Evolutionary conservation across 2,329 filamentous ascomycete genomes (phyloP), one percentile per base, ranked within the genome.

Genomic region (Sporothrix sp.): DNA sequence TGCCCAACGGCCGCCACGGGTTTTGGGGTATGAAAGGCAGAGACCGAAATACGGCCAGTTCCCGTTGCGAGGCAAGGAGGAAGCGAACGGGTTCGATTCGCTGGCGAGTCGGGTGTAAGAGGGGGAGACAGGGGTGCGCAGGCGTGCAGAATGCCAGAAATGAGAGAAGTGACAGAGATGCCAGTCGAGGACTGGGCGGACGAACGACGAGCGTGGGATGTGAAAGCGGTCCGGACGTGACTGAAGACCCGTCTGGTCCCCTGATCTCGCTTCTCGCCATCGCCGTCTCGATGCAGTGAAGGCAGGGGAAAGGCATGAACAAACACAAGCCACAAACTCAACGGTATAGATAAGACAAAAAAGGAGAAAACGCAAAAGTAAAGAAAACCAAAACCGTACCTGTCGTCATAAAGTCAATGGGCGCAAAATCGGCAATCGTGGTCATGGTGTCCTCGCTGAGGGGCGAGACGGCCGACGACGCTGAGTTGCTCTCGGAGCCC

Each of bases 321-420:
- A 27, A 21, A 13, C 16, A 18, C 9, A n/a, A n/a, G n/a, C n/a
- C n/a, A n/a, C n/a, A n/a, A n/a, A 28, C 25, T 28, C 25, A 10
- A 28, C 25, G 25, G 25, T 28, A 45, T 3, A 27, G 3, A 27
- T 10, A 33, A 23, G 9, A 33, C 7, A 23, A 8, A n/a, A n/a
- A 11, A 13, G 20, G 11, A 23, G 21, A n/a, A 42, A 25, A 38
- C 45, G 40, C 23, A 36, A 38, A 33, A 18, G 16, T n/a, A 20
- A n/a, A 50, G 16, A 39, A 44, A 45, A 48, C 33, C 8, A 54
- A 20, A 10, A 54, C 70, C 72, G 68, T 53, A 77, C 74, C 67
- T 63, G 69, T 58, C 61, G 68, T 59, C 54, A 76, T 71, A 52
- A 77, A 77, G 53, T 78, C 74, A 49, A 76, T 61, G 53, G 61